These are phyloP conservation scores for Cyclostephanos tholiformis DNA, from an alignment of 108 stramenopile species.

Conservation along the genomic window DNA sequence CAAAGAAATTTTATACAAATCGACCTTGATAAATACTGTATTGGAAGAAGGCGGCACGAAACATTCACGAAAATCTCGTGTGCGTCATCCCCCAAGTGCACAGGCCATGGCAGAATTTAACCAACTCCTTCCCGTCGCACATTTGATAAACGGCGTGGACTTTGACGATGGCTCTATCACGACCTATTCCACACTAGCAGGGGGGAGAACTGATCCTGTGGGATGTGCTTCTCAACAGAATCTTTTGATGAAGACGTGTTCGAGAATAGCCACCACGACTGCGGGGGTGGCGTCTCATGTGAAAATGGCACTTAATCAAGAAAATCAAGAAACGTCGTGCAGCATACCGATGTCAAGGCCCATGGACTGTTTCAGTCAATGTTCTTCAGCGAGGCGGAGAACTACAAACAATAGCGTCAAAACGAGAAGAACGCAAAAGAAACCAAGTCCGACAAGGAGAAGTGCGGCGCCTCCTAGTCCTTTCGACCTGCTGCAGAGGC, in stretches of 20 bases:
- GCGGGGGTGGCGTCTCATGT: slow-evolving; percentile 7
- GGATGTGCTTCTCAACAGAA: slow-evolving; percentile 2
- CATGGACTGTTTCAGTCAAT: slow-evolving; percentile 7
- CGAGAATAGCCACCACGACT: slow-evolving; percentile 11
- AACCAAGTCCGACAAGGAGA: neutral
- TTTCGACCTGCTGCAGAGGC: too few relatives aligned
- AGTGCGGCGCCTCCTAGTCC: neutral
- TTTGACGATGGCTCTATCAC: slow-evolving; percentile 45
- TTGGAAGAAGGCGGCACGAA: neutral
- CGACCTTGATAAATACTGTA: slow-evolving; percentile 3
- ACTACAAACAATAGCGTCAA: neutral
- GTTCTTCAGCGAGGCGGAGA: neutral
- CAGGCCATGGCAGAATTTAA: slow-evolving; percentile 5
- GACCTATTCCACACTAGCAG: slow-evolving; percentile 8
- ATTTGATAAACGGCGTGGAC: slow-evolving; percentile 35
- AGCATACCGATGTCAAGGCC: slow-evolving; percentile 4
- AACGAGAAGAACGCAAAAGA: neutral
- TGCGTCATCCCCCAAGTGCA: neutral
- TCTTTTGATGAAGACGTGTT: slow-evolving; percentile 9
- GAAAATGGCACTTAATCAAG: slow-evolving; percentile 7
- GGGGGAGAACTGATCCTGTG: neutral
- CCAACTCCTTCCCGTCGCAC: slow-evolving; percentile 6
- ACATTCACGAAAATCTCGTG: neutral
- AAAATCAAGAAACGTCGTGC: neutral
- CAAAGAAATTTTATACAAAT: neutral